phyloP scores from a whole-genome alignment of 202 grass and related monocot genomes.

The Elaeis oleifera region DNA sequence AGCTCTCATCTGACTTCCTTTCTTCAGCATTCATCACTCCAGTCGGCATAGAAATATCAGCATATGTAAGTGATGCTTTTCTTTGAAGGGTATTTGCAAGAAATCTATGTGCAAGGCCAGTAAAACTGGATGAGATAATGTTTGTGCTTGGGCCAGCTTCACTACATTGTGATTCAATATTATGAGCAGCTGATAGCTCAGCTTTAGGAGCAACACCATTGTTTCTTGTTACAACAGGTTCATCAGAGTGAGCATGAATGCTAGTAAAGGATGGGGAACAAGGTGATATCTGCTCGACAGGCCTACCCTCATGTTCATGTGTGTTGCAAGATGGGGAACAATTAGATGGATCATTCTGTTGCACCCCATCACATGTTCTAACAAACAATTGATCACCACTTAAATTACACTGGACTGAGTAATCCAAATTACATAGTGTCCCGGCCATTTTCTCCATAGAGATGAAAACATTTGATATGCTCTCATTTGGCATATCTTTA shows the following conservation, averaged over 20 bases:
- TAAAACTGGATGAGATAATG: slow-evolving; percentile 66
- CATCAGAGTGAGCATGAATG: slow-evolving; percentile 15
- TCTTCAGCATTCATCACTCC: slow-evolving; percentile 32
- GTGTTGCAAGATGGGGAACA: slow-evolving; percentile 32
- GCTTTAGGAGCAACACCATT: slow-evolving; percentile 30
- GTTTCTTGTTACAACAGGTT: slow-evolving; percentile 23
- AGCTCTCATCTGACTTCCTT: slow-evolving; percentile 33
- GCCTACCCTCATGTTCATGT: slow-evolving; percentile 15
- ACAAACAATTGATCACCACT: slow-evolving; percentile 28
- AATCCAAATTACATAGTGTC: slow-evolving; percentile 23
- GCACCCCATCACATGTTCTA: slow-evolving; percentile 24
- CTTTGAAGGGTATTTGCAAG: slow-evolving; percentile 89
- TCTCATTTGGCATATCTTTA: slow-evolving; percentile 33
- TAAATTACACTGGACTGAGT: slow-evolving; percentile 22
- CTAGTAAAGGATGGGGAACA: slow-evolving; percentile 13
- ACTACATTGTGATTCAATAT: not conserved
- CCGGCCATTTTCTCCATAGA: slow-evolving; percentile 35
- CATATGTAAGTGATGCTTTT: slow-evolving; percentile 55
- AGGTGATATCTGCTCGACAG: slow-evolving; percentile 30
- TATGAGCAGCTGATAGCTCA: slow-evolving; percentile 1
- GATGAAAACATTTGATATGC: slow-evolving; percentile 25
- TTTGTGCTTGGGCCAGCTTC: slow-evolving; percentile 7
- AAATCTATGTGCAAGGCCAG: slow-evolving; percentile 89
- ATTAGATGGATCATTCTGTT: slow-evolving; percentile 27
- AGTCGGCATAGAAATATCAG: slow-evolving; percentile 31